Conservation (phyloP, 352 stramenopile species). For the Lagenidium sp. region DNA sequence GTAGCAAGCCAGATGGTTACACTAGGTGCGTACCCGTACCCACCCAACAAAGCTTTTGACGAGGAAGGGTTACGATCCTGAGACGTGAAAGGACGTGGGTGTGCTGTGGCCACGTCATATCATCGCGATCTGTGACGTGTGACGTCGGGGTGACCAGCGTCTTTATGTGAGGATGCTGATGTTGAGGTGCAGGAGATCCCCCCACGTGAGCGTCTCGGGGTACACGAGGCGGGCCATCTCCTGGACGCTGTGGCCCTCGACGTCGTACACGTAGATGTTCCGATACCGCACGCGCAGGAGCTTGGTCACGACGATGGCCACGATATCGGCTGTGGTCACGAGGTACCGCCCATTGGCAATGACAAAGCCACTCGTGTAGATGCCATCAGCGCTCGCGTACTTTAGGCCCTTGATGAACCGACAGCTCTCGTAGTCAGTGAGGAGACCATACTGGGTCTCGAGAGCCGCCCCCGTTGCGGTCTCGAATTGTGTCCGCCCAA, state of each 20-base stretch:
- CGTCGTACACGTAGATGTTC: slow-evolving; percentile 23
- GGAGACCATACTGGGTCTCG: slow-evolving; percentile 3
- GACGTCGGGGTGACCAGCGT: too few relatives aligned
- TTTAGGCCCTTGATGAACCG: slow-evolving; percentile 21
- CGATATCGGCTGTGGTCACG: slow-evolving; percentile 14
- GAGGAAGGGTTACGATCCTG: too few relatives aligned
- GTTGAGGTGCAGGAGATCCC: slow-evolving; percentile 13
- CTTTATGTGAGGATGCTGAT: slow-evolving; percentile 18
- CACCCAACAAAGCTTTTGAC: too few relatives aligned
- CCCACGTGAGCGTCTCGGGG: slow-evolving; percentile 14
- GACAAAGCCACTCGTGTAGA: slow-evolving; percentile 25
- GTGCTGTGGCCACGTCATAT: too few relatives aligned
- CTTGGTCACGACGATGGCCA: slow-evolving; percentile 20
- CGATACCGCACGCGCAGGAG: slow-evolving; percentile 7
- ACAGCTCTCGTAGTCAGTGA: slow-evolving; percentile 6
- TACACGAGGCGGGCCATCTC: slow-evolving; percentile 17
- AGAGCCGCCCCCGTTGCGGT: slow-evolving; percentile 15
- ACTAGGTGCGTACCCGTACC: too few relatives aligned
- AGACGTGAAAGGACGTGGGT: too few relatives aligned
- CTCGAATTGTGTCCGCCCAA: slow-evolving; percentile 13
- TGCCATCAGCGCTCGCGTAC: slow-evolving; percentile 22
- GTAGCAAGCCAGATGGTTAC: too few relatives aligned
- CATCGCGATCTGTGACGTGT: too few relatives aligned
- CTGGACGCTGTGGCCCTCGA: slow-evolving; percentile 13
- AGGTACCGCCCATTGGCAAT: slow-evolving; percentile 25